Evolutionary conservation across 306 rosid genomes (phyloP).

Genomic region (Quercus parvula): DNA sequence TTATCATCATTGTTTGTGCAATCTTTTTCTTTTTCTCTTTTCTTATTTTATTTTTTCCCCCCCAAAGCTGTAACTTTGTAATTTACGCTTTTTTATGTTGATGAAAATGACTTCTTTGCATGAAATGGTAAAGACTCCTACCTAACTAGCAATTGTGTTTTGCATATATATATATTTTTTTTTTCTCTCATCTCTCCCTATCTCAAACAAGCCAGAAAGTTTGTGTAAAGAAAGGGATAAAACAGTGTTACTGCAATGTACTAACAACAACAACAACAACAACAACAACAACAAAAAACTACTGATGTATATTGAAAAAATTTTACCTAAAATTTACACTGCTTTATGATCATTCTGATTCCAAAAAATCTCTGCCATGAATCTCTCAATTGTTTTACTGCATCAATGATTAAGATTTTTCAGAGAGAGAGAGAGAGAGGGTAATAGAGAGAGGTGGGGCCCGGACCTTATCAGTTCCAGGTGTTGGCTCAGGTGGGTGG

Average conservation of each 20-base stretch:
- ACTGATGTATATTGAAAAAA: background rate
- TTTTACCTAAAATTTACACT: constrained; percentile 20
- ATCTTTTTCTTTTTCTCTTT: constrained; percentile 14
- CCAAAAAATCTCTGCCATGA: constrained; percentile 36
- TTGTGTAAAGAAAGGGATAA: constrained; percentile 49
- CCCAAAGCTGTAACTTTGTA: constrained; percentile 24
- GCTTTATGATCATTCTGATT: constrained; percentile 25
- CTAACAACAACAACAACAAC: background rate
- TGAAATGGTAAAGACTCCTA: constrained; percentile 44
- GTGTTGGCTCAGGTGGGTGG: constrained; percentile 88
- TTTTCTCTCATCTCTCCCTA: constrained; percentile 2
- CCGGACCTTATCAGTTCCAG: constrained; percentile 89
- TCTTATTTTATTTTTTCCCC: background rate
- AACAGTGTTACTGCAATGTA: constrained; percentile 31
- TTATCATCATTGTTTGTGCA: constrained; percentile 66
- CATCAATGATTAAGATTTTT: constrained; percentile 67
- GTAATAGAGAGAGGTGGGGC: constrained; percentile 53
- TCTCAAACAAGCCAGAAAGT: constrained; percentile 28
- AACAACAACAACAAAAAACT: background rate
- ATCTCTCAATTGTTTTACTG: constrained; percentile 49
- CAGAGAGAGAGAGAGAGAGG: background rate
- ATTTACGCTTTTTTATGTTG: constrained; percentile 29
- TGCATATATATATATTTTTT: too few species aligned
- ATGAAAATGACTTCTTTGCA: constrained; percentile 41
- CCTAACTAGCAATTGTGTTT: constrained; percentile 41